A percentile compares a stretch with the other conserved stretches of the same genome.
phyloP scores from a whole-genome alignment of 2,329 filamentous ascomycete genomes.

The Coccinonectria pachysandricola region DNA sequence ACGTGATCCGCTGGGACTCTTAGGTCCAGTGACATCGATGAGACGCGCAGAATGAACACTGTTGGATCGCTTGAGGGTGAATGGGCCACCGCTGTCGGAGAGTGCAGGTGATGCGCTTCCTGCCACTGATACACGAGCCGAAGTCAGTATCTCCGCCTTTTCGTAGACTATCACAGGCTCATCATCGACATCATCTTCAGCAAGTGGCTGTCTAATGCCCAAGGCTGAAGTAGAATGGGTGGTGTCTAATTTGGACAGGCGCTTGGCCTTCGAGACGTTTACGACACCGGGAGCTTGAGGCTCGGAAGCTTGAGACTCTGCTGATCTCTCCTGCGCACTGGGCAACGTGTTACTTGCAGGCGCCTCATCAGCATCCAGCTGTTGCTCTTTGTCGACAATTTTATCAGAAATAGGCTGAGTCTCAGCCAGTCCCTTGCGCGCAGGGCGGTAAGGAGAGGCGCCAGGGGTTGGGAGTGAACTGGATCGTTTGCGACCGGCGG shows the following conservation, averaged over 20 bases:
- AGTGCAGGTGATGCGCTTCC: conserved; percentile 39
- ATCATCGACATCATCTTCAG: conserved; percentile 28
- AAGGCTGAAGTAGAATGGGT: not conserved
- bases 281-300: conserved; percentile 1
- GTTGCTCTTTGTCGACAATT: not conserved
- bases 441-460: conserved; percentile 13
- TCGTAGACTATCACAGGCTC: conserved; percentile 40
- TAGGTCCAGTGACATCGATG: conserved; percentile 44
- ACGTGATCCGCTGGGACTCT: conserved; percentile 40
- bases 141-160: conserved; percentile 47
- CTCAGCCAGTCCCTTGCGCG: too few species aligned
- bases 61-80: conserved; percentile 28
- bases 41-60: conserved; percentile 48
- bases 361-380: conserved; percentile 4
- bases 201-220: too few species aligned
- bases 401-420: too few species aligned
- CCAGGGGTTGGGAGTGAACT: conserved; percentile 18
- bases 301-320: conserved; percentile 1
- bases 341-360: conserved; percentile 5
- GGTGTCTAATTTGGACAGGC: conserved; percentile 7
- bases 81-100: conserved; percentile 34
- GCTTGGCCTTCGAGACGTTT: conserved; percentile 4
- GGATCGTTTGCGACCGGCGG: conserved; percentile 23
- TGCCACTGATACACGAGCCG: conserved; percentile 44
- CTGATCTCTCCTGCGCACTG: too few species aligned